These are phyloP conservation scores for Lactifluus pinguis DNA, from an alignment of 768 basidiomycete species.

Conservation along the genomic window DNA sequence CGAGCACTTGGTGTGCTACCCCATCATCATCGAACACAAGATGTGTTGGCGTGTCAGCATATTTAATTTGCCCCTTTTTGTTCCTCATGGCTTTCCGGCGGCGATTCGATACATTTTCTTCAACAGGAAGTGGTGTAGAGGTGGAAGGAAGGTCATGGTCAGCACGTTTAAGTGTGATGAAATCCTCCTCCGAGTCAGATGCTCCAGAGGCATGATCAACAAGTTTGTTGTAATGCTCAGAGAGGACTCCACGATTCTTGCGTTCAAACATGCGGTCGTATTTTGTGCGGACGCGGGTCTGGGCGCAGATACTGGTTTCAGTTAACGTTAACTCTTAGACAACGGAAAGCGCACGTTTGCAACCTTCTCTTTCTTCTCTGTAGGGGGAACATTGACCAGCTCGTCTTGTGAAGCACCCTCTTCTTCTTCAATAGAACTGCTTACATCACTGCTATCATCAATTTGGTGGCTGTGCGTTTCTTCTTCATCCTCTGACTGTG, in stretches of 20 bases:
- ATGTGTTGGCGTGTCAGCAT: constrained; percentile 54
- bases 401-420: neutral
- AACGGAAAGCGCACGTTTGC: neutral
- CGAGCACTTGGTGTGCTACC: constrained; percentile 69
- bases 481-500: constrained; percentile 26
- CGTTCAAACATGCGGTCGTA: constrained; percentile 98
- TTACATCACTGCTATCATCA: neutral
- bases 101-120: constrained; percentile 70
- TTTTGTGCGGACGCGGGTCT: constrained; percentile 63
- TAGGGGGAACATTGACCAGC: neutral
- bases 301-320: neutral
- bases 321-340: too few relatives aligned
- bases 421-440: neutral
- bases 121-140: constrained; percentile 24
- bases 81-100: constrained; percentile 68
- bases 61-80: constrained; percentile 61
- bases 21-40: constrained; percentile 90
- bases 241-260: constrained; percentile 88
- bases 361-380: neutral
- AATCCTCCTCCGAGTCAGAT: constrained; percentile 56
- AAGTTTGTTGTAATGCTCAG: constrained; percentile 83
- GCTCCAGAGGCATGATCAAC: constrained; percentile 53
- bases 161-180: constrained; percentile 88
- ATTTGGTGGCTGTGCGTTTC: constrained; percentile 5
- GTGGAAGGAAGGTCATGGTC: constrained; percentile 58